A percentile compares a stretch with the other conserved stretches of the same genome.
Evolutionary conservation across 2,329 filamentous ascomycete genomes (phyloP).

Genomic region (Fusarium cicatricum): DNA sequence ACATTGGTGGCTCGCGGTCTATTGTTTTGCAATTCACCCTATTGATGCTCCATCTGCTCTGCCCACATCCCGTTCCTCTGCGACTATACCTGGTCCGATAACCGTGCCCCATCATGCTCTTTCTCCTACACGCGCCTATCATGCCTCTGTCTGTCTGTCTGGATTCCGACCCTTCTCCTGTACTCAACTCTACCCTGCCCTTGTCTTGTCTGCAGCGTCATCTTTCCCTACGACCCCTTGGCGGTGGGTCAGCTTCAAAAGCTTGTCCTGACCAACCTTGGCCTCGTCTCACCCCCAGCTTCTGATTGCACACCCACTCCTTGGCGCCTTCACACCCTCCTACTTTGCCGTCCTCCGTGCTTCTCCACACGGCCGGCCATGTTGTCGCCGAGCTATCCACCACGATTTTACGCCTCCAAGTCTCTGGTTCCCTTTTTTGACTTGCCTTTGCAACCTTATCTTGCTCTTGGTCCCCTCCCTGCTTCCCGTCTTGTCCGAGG

Average conservation of each 20-base stretch:
- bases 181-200: slow-evolving; percentile 16
- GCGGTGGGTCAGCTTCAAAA: slow-evolving; percentile 41
- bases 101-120: slow-evolving; percentile 30
- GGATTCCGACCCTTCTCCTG: neutral
- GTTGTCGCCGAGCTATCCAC: slow-evolving; percentile 48
- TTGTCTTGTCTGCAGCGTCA: slow-evolving; percentile 40
- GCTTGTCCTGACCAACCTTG: slow-evolving; percentile 45
- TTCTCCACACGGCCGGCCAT: slow-evolving; percentile 45
- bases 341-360: slow-evolving; percentile 42
- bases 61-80: slow-evolving; percentile 24
- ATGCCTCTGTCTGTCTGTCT: neutral
- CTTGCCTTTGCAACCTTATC: slow-evolving; percentile 43
- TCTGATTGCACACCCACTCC: slow-evolving; percentile 14
- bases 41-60: neutral
- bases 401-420: slow-evolving; percentile 36
- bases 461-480: slow-evolving; percentile 37
- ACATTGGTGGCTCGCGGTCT: slow-evolving; percentile 5
- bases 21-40: neutral
- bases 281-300: slow-evolving; percentile 23
- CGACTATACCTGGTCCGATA: slow-evolving; percentile 22
- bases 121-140: slow-evolving; percentile 10
- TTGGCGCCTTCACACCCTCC: slow-evolving; percentile 31
- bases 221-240: slow-evolving; percentile 34
- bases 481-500: slow-evolving; percentile 32
- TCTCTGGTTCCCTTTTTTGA: slow-evolving; percentile 37